Evolutionary conservation across 179 eudicot genomes (phyloP).

Genomic region (Spergularia azorica): DNA sequence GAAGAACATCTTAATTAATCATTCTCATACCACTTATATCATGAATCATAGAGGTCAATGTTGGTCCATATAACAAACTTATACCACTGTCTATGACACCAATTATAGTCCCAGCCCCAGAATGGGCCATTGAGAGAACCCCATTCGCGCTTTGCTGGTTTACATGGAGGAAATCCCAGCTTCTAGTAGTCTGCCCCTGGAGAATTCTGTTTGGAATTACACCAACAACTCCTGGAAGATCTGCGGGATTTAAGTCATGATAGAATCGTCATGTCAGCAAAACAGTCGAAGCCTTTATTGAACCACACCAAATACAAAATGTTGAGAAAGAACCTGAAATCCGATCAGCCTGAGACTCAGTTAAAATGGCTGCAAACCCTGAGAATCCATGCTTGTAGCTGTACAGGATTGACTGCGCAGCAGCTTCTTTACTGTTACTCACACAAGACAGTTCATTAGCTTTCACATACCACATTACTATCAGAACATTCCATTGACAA

Average conservation of each 20-base stretch:
- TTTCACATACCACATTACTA: neutral
- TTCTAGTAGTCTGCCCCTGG: constrained; percentile 27
- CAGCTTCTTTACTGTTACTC: constrained; percentile 47
- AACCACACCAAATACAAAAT: neutral
- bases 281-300: neutral
- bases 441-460: neutral
- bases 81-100: constrained; percentile 30
- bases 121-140: constrained; percentile 19
- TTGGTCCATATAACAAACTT: neutral
- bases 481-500: neutral
- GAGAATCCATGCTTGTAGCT: constrained; percentile 71
- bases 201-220: constrained; percentile 20
- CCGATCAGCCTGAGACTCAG: constrained; percentile 49
- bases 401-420: constrained; percentile 50
- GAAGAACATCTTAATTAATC: neutral
- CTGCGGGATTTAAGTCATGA: constrained; percentile 7
- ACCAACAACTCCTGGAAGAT: constrained; percentile 23
- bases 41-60: too few species aligned
- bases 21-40: neutral
- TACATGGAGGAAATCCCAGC: constrained; percentile 33
- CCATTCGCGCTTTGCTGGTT: constrained; percentile 17
- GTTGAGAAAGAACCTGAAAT: constrained; percentile 9
- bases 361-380: constrained; percentile 61
- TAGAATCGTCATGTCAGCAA: constrained; percentile 6
- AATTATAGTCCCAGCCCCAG: constrained; percentile 26